Evolutionary conservation across 345 rosid genomes (phyloP).

Genomic region (Gossypium arboreum): DNA sequence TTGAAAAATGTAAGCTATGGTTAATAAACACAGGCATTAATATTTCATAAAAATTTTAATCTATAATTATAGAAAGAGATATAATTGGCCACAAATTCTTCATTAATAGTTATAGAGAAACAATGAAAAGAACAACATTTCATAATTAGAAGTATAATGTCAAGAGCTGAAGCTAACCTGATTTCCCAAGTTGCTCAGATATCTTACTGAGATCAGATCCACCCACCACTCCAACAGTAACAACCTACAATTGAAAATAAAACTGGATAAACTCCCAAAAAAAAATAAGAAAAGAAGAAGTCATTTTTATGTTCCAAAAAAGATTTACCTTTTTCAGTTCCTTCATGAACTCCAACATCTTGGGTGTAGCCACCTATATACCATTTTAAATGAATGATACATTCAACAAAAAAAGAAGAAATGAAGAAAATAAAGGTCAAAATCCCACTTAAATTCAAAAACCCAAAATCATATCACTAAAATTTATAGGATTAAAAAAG

Average conservation of each 20-base stretch:
- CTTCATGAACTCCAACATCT: conserved; percentile 60
- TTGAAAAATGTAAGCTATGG: neutral
- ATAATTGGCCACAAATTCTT: neutral
- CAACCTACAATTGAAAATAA: conserved; percentile 48
- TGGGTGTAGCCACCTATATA: conserved; percentile 41
- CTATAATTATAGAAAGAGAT: neutral
- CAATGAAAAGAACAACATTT: neutral
- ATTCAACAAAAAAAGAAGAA: neutral
- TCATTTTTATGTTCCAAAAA: neutral
- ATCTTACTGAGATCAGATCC: conserved; percentile 92
- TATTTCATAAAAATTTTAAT: conserved; percentile 1
- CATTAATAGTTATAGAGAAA: neutral
- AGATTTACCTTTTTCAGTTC: conserved; percentile 63
- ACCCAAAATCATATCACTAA: neutral
- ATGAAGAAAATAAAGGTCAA: neutral
- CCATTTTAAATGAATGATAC: conserved; percentile 1
- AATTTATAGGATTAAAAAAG: neutral
- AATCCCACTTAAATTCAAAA: neutral
- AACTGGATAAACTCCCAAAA: neutral
- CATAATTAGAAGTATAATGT: neutral
- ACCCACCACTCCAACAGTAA: conserved; percentile 90
- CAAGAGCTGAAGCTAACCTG: conserved; percentile 44
- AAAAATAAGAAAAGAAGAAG: neutral
- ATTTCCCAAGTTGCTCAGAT: conserved; percentile 84
- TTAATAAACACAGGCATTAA: neutral